Conservation (phyloP, 2,329 filamentous ascomycete genomes). For the Diaporthe amygdali region DNA sequence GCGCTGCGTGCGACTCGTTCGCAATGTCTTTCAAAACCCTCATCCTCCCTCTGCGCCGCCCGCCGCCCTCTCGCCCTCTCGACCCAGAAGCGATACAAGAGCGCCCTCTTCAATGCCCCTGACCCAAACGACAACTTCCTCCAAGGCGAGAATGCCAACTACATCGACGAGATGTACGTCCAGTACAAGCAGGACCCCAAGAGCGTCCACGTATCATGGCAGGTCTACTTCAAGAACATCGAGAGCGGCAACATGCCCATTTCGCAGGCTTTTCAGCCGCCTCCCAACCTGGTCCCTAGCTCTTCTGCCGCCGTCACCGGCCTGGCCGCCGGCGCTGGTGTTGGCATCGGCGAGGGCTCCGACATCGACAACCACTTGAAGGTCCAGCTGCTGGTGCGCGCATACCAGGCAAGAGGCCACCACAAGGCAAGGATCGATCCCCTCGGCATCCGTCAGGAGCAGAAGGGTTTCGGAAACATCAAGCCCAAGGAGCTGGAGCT, state of each 20-base stretch:
- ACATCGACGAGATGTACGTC: constrained; percentile 99
- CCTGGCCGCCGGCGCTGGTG: constrained; percentile 71
- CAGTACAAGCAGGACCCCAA: constrained; percentile 93
- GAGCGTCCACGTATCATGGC: constrained; percentile 97
- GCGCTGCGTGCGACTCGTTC: constrained; percentile 38
- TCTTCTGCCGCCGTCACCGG: constrained; percentile 79
- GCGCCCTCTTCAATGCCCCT: constrained; percentile 59
- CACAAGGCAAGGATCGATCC: constrained; percentile 99
- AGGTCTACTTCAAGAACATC: constrained; percentile 99
- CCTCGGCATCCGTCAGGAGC: constrained; percentile 87
- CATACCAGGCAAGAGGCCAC: constrained; percentile 96
- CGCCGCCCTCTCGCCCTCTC: constrained; percentile 57
- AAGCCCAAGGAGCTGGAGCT: constrained; percentile 92
- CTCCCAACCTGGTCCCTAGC: constrained; percentile 86
- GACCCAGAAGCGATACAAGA: constrained; percentile 59
- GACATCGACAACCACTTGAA: constrained; percentile 97
- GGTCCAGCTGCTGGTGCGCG: constrained; percentile 94
- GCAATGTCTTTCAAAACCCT: constrained; percentile 45
- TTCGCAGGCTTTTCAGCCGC: constrained; percentile 94
- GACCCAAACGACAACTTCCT: constrained; percentile 97
- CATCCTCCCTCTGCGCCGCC: constrained; percentile 43
- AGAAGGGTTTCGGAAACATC: constrained; percentile 81
- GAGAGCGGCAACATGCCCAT: constrained; percentile 97
- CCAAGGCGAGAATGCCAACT: constrained; percentile 95
- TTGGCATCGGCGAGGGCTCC: constrained; percentile 70